Base-by-base conservation (phyloP, 768 basidiomycete genomes). In the Russula abietina region DNA sequence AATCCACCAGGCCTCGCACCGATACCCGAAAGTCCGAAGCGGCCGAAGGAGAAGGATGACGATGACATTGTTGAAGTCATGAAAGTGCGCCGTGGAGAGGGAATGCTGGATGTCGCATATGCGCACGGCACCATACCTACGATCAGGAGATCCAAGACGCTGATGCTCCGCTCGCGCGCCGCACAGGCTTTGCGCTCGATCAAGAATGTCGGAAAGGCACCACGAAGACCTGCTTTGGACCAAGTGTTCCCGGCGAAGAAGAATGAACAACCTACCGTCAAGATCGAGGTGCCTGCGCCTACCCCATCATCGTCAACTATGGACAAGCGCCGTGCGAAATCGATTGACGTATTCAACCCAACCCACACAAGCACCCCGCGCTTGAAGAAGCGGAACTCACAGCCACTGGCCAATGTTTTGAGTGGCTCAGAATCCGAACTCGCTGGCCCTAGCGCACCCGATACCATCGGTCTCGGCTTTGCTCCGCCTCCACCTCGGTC, bases 51-150 rank as follows among this genome's bases (percentile, higher is more conserved):
- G 38, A 41, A 39, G 30, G 71, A 71, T 43, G 72, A 71, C 55
- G 69, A 69, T n/a, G 74, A 75, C 48, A 70, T 76, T 24, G 65
- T 76, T 9, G 75, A 76, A 66, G 73, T 76, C 54, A 65, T 74
- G 51, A 74, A 74, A 66, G 72, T 75, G 26, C 71, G 70, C 45
- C 65, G 71, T 58, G 67, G 69, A 53, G 70, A 74, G 50, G 73
- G 71, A 52, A 67, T 69, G 61, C 55, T 61, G n/a, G 70, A 72
- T 50, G 64, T 68, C 36, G 63, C 59, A 10, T 70, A 70, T 3
- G 65, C 55, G 4, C 55, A 62, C 38, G 65, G 55, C 19, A 55
- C 69, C 41, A 60, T 66, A n/a, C 62, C 45, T 19, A 41, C 30
- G 19, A 51, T 71, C 61, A 72, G 70, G 68, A 73, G 71, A 64